Evolutionary conservation across 139 green algal species (phyloP).

Genomic region (Prasinococcaceae sp.): DNA sequence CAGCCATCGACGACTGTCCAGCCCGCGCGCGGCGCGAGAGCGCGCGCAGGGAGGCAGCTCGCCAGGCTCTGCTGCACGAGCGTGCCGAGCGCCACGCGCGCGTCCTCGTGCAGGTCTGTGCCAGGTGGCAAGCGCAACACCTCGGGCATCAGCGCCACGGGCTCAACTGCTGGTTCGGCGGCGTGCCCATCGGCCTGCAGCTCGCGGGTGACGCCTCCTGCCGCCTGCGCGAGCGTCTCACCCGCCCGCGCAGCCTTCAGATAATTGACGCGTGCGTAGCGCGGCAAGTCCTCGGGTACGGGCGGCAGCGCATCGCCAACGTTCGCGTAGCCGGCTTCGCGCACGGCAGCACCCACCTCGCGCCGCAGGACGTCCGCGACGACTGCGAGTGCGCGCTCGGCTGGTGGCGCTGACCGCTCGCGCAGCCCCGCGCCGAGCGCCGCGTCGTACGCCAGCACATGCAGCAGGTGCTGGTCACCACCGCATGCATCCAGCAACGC

Average conservation of each 20-base stretch:
- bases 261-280: too few relatives aligned
- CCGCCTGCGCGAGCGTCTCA: neutral
- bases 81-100: constrained; percentile 48
- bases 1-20: constrained; percentile 82
- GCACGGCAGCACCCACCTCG: too few relatives aligned
- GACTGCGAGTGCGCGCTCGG: too few relatives aligned
- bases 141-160: constrained; percentile 53
- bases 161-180: neutral
- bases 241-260: neutral
- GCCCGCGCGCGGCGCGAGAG: constrained; percentile 48
- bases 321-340: too few relatives aligned
- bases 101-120: constrained; percentile 74
- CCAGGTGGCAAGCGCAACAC: constrained; percentile 66
- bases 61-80: constrained; percentile 66
- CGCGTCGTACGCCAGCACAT: constrained; percentile 7
- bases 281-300: too few relatives aligned
- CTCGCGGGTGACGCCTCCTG: neutral
- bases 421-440: neutral
- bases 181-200: neutral
- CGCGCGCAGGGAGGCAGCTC: constrained; percentile 75
- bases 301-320: too few relatives aligned
- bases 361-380: too few relatives aligned
- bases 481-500: neutral
- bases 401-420: neutral
- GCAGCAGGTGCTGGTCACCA: neutral